phyloP scores from a whole-genome alignment of 176 grass and related monocot species.

The Oryza meyeriana region DNA sequence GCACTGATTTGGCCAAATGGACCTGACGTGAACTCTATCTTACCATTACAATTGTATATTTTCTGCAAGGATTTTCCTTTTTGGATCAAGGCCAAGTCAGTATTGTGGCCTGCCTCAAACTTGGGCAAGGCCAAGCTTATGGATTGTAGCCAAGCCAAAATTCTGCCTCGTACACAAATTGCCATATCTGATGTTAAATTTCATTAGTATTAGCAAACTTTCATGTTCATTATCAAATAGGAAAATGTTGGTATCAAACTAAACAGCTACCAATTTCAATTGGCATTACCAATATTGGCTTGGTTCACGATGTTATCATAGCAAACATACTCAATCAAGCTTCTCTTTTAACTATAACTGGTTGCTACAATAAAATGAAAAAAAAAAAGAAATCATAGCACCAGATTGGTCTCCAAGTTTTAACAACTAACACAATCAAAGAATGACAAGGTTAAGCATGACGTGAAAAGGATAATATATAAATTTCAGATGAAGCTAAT shows the following conservation, averaged over 20 bases:
- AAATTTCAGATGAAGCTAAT: slow-evolving; percentile 27
- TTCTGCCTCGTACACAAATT: background rate
- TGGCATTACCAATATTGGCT: background rate
- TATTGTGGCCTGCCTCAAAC: background rate
- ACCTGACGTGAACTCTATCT: background rate
- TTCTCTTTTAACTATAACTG: background rate
- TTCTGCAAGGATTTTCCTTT: background rate
- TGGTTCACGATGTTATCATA: background rate
- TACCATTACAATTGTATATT: background rate
- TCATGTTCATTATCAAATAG: background rate
- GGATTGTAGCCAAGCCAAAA: background rate
- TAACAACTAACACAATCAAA: background rate
- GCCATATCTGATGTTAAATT: background rate
- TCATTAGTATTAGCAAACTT: background rate
- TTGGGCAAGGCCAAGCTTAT: background rate
- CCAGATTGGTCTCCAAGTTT: background rate
- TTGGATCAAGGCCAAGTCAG: background rate
- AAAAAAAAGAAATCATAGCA: background rate
- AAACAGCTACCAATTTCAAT: background rate
- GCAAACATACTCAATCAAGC: background rate
- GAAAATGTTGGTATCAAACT: background rate
- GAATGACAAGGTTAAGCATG: slow-evolving; percentile 27
- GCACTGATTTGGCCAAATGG: background rate
- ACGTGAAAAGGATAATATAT: background rate
- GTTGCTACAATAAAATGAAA: background rate